Conservation (phyloP, 163 green algal species). For the Botryococcus braunii region DNA sequence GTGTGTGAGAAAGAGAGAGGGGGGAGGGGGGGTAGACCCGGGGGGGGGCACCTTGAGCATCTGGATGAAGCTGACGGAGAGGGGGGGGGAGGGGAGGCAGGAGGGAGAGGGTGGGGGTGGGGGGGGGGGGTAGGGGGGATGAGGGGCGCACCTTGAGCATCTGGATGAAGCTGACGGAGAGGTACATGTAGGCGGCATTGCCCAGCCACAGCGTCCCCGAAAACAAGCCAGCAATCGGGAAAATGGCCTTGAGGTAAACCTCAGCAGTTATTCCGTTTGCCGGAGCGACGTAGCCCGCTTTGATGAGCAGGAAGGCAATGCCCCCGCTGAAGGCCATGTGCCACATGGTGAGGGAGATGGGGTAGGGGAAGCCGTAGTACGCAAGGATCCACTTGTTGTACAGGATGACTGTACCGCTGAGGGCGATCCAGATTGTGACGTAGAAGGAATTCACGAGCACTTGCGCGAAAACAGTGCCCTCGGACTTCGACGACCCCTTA, state of each 20-base stretch:
- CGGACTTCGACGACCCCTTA: too few relatives aligned
- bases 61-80: background rate
- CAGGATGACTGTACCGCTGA: constrained; percentile 58
- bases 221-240: constrained; percentile 65
- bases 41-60: background rate
- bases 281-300: constrained; percentile 37
- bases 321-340: constrained; percentile 51
- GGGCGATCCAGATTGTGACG: constrained; percentile 65
- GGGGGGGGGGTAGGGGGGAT: background rate
- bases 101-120: too few relatives aligned
- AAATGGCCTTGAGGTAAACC: constrained; percentile 60
- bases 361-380: constrained; percentile 45
- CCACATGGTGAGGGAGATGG: constrained; percentile 52
- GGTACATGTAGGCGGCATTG: constrained; percentile 70
- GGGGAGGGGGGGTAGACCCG: background rate
- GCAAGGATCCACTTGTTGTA: constrained; percentile 75
- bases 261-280: constrained; percentile 48
- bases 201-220: constrained; percentile 57
- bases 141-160: constrained; percentile 37
- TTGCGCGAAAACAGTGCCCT: background rate
- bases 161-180: constrained; percentile 81
- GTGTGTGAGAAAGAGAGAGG: background rate
- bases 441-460: constrained; percentile 32
- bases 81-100: background rate
- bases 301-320: constrained; percentile 24